Conservation (phyloP, 305 asterid genomes). For the Nicotiana rustica region DNA sequence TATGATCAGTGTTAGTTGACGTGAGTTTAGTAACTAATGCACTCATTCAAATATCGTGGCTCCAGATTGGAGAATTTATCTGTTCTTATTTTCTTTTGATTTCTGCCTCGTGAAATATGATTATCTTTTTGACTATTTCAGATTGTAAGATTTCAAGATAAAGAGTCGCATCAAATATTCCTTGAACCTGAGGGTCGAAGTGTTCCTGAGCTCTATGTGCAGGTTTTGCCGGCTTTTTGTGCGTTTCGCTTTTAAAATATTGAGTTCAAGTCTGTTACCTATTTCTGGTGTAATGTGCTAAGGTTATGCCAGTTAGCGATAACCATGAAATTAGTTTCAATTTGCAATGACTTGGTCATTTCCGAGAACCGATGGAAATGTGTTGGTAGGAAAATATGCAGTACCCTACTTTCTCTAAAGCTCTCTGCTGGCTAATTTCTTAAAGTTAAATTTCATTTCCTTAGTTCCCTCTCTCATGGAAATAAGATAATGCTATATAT, state of each 20-base stretch:
- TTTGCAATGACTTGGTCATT: constrained; percentile 20
- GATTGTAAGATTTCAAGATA: constrained; percentile 96
- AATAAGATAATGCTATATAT: neutral
- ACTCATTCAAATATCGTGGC: neutral
- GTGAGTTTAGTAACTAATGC: neutral
- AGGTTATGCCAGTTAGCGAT: neutral
- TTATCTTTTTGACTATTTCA: constrained; percentile 42
- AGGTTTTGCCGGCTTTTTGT: constrained; percentile 55
- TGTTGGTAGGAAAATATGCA: constrained; percentile 11
- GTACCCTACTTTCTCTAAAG: neutral
- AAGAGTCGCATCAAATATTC: constrained; percentile 98
- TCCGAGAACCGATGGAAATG: constrained; percentile 10
- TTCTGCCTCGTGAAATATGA: neutral
- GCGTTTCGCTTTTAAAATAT: neutral
- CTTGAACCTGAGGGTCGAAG: constrained; percentile 98
- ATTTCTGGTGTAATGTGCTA: neutral
- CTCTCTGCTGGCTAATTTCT: constrained; percentile 22
- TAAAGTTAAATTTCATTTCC: constrained; percentile 19
- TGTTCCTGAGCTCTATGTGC: constrained; percentile 98
- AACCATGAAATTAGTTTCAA: constrained; percentile 5
- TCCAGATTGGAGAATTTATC: neutral
- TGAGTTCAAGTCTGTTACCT: neutral
- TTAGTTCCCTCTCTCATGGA: neutral
- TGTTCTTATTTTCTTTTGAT: neutral
- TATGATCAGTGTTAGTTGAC: neutral